Evolutionary conservation across 305 asterid species (phyloP).

Genomic region (Solanum hybrid): DNA sequence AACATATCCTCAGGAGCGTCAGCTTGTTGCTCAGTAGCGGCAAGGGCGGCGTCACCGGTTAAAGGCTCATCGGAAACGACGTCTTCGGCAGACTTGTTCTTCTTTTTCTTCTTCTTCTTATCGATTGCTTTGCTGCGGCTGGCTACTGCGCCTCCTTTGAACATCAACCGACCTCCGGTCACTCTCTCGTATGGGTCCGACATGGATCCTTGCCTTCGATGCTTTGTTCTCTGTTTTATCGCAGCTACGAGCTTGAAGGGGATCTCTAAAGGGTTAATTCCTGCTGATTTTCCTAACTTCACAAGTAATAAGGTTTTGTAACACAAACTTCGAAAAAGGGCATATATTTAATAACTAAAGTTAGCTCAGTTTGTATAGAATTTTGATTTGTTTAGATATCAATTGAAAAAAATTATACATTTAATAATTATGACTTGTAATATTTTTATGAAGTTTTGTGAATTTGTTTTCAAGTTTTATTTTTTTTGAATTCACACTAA

Average conservation of each 20-base stretch:
- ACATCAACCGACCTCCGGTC: conserved; percentile 67
- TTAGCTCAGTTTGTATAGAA: background rate
- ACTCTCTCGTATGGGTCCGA: conserved; percentile 79
- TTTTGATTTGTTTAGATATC: background rate
- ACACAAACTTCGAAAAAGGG: background rate
- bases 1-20: conserved; percentile 38
- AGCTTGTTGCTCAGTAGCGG: conserved; percentile 15
- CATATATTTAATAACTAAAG: background rate
- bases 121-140: conserved; percentile 63
- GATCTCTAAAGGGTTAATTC: background rate
- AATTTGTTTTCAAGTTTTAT: background rate
- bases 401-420: background rate
- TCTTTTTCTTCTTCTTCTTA: conserved; percentile 60
- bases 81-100: conserved; percentile 36
- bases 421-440: background rate
- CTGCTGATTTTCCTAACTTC: background rate
- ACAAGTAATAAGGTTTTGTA: background rate
- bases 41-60: conserved; percentile 12
- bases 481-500: background rate
- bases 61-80: conserved; percentile 38
- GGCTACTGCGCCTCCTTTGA: conserved; percentile 87
- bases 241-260: background rate
- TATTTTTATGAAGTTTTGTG: background rate
- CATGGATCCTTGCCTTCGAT: conserved; percentile 20
- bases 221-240: background rate